Base-by-base conservation (phyloP, 2,329 filamentous ascomycete species). In the Juglanconis oblonga region DNA sequence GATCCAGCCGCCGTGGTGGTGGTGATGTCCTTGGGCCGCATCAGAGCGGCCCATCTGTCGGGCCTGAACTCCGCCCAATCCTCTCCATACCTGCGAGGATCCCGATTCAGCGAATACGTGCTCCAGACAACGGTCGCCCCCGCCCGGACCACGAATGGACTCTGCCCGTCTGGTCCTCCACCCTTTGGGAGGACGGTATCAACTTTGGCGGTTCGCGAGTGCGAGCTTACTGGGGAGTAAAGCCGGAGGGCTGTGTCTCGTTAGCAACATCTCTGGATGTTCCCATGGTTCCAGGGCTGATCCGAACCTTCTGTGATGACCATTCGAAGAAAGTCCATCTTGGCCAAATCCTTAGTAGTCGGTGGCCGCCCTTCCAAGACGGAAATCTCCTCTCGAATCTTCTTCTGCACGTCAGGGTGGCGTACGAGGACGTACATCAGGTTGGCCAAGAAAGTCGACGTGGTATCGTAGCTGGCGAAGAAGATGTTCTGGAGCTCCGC, bases 391-490 rank as follows among this genome's bases (percentile, higher is more conserved):
- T 58, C 35, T 24, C 62, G 48, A 13, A 63, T 38, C 11, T 17
- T 49, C 5, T 14, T 2, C 44, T 58, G 62, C 10, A 61, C 40
- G 36, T 45, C 35, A 11, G 49, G 55, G 38, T 58, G 36, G 2
- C 35, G 44, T 13, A 52, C 42, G 13, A 63, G 31, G 24, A 61
- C 44, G 38, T 61, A 48, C 47, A 63, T 31, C 13, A 59, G 36
- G 35, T 63, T 63, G 5, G 58, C 55, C n/a, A 63, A 42, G 6
- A 61, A 54, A 2, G 36, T 52, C 29, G 62, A 61, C 5, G 62
- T 61, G 11, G 62, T 63, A 11, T 63, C 58, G 40, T 55, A 63
- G 52, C 62, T 62, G 44, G 62, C 62, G 40, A 63, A 63, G 29
- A 61, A 63, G 17, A 63, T 53, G 17, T 63, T 63, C 29, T 62